Evolutionary conservation across 2,329 filamentous ascomycete genomes (phyloP).

Genomic region (Pezicula radicicola): DNA sequence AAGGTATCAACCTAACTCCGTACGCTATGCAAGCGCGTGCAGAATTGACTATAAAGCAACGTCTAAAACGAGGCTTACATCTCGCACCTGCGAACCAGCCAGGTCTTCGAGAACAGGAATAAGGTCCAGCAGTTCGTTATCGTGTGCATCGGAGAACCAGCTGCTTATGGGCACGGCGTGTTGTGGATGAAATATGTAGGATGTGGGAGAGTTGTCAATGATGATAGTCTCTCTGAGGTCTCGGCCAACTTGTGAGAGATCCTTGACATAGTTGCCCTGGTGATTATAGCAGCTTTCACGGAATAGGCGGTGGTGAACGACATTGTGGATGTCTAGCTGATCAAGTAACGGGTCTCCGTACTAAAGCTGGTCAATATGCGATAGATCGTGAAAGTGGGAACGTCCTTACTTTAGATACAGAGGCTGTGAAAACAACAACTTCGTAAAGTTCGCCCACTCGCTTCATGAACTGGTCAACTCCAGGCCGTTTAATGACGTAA

Average conservation of each 20-base stretch:
- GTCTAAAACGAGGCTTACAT: slow-evolving; percentile 97
- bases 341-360: slow-evolving; percentile 96
- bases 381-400: neutral
- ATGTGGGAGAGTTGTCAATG: slow-evolving; percentile 98
- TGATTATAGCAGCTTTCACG: slow-evolving; percentile 99
- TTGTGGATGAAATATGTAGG: slow-evolving; percentile 99
- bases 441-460: slow-evolving; percentile 96
- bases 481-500: slow-evolving; percentile 98
- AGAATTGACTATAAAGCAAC: slow-evolving; percentile 60
- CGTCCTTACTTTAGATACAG: slow-evolving; percentile 83
- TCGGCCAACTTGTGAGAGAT: slow-evolving; percentile 92
- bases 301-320: slow-evolving; percentile 94
- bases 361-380: slow-evolving; percentile 38
- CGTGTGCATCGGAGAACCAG: slow-evolving; percentile 99
- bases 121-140: slow-evolving; percentile 95
- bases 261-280: slow-evolving; percentile 99
- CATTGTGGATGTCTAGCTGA: slow-evolving; percentile 94
- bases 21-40: slow-evolving; percentile 33
- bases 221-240: slow-evolving; percentile 98
- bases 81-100: slow-evolving; percentile 81
- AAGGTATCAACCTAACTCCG: slow-evolving; percentile 35
- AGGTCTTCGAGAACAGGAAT: slow-evolving; percentile 98
- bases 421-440: slow-evolving; percentile 97
- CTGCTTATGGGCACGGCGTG: slow-evolving; percentile 99
- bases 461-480: slow-evolving; percentile 99